A percentile compares a stretch with the other conserved stretches of the same genome.
Evolutionary conservation across 257 asterid genomes (phyloP).

Genomic region (Solanum dulcamara): DNA sequence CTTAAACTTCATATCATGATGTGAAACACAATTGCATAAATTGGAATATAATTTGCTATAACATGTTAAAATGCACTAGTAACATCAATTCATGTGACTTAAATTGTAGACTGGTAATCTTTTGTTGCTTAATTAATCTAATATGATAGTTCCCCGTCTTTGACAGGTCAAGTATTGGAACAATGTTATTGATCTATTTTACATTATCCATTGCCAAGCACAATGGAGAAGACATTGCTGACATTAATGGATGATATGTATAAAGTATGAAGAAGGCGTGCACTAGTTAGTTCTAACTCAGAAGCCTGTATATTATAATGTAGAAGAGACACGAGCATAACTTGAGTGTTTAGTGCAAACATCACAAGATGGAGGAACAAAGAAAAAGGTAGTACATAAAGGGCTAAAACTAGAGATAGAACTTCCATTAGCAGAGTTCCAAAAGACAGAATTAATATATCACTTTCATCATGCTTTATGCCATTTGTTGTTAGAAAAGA

Average conservation of each 20-base stretch:
- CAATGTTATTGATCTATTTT: slow-evolving; percentile 49
- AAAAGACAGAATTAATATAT: background rate
- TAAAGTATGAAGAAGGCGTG: background rate
- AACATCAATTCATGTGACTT: background rate
- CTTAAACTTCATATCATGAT: background rate
- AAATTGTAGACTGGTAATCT: background rate
- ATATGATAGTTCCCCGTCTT: background rate
- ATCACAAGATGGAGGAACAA: too few relatives aligned
- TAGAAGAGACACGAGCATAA: background rate
- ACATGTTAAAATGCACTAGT: background rate
- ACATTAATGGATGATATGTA: slow-evolving; percentile 3
- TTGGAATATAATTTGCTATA: background rate
- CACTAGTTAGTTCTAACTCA: background rate
- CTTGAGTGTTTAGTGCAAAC: too few relatives aligned
- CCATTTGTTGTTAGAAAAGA: background rate
- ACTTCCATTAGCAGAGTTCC: background rate
- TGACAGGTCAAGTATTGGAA: slow-evolving; percentile 57
- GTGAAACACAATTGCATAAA: background rate
- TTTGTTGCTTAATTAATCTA: background rate
- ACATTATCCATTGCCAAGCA: slow-evolving; percentile 33
- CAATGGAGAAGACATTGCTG: slow-evolving; percentile 12
- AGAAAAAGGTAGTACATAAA: background rate
- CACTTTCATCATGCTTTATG: background rate
- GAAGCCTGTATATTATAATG: background rate
- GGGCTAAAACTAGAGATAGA: background rate